phyloP scores from a whole-genome alignment of 2,329 filamentous ascomycete genomes.

The Fusarium newnesense region DNA sequence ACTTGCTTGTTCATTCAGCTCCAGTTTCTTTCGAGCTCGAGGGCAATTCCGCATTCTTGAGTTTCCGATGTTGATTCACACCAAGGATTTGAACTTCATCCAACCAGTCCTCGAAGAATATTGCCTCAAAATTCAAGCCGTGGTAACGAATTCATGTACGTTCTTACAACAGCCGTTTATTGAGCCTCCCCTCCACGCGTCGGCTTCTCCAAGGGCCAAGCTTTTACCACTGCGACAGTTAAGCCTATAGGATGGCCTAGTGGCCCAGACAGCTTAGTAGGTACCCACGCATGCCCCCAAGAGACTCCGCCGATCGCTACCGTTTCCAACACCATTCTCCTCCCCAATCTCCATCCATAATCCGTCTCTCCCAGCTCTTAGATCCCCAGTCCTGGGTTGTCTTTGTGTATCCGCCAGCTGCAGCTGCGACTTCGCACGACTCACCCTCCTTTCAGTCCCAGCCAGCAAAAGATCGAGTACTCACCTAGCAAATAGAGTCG shows the following conservation, averaged over 20 bases:
- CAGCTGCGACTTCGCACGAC: conserved; percentile 24
- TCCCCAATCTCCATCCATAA: conserved; percentile 26
- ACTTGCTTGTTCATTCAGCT: not conserved
- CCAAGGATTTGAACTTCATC: not conserved
- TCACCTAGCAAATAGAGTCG: conserved; percentile 3
- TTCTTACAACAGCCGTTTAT: not conserved
- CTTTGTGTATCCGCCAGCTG: conserved; percentile 20
- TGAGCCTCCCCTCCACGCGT: conserved; percentile 18
- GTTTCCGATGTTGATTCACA: not conserved
- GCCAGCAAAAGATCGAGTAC: not conserved
- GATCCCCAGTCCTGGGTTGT: conserved; percentile 25
- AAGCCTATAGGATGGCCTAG: not conserved
- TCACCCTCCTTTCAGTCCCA: conserved; percentile 10
- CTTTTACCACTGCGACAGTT: conserved; percentile 21
- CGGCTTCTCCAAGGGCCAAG: conserved; percentile 23
- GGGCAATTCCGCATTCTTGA: not conserved
- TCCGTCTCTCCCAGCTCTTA: conserved; percentile 28
- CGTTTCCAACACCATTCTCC: conserved; percentile 27
- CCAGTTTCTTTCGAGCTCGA: not conserved
- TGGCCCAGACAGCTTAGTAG: conserved; percentile 13
- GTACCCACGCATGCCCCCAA: conserved; percentile 25
- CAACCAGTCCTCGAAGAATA: not conserved
- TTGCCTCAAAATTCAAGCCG: not conserved
- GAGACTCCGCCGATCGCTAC: conserved; percentile 33
- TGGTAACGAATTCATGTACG: not conserved